phyloP scores from a whole-genome alignment of 805 yeast genomes.

The Saturnispora ahearnii region DNA sequence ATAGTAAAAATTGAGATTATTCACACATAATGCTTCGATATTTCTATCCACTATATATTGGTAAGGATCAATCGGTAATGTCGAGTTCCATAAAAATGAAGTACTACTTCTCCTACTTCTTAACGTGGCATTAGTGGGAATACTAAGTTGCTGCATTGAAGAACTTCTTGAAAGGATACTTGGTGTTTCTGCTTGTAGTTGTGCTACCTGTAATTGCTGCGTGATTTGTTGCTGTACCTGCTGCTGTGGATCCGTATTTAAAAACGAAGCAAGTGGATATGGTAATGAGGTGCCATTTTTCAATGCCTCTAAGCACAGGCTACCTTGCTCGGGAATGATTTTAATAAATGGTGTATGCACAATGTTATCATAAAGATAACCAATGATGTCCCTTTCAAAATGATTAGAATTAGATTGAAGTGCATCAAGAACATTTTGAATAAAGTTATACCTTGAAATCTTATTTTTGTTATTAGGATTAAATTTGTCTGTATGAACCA shows the following conservation, averaged over 20 bases:
- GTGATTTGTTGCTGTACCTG: neutral
- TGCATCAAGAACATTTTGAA: slow-evolving; percentile 30
- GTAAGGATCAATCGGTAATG: slow-evolving; percentile 29
- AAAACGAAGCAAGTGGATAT: slow-evolving; percentile 21
- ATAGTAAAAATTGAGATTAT: slow-evolving; percentile 12
- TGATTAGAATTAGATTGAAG: slow-evolving; percentile 22
- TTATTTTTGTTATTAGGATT: slow-evolving; percentile 58
- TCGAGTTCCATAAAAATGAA: slow-evolving; percentile 23
- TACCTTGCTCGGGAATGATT: slow-evolving; percentile 22
- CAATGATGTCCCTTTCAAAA: slow-evolving; percentile 35
- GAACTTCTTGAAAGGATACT: slow-evolving; percentile 1
- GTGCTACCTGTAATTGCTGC: slow-evolving; percentile 2
- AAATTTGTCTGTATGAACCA: slow-evolving; percentile 68
- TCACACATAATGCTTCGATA: slow-evolving; percentile 15
- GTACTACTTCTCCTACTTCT: slow-evolving; percentile 21
- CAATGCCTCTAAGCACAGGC: slow-evolving; percentile 16
- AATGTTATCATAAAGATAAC: slow-evolving; percentile 60
- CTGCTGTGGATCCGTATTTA: slow-evolving; percentile 11
- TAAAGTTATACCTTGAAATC: slow-evolving; percentile 57
- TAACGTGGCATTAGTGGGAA: slow-evolving; percentile 5
- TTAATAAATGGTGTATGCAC: slow-evolving; percentile 49
- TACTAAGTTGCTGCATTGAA: slow-evolving; percentile 4
- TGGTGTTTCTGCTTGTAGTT: neutral
- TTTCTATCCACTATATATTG: slow-evolving; percentile 27
- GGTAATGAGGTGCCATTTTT: slow-evolving; percentile 15